A percentile compares a stretch with the other conserved stretches of the same genome.
These are phyloP conservation scores for Pharnaceum exiguum DNA, from an alignment of 148 eudicot genomes.

Conservation along the genomic window DNA sequence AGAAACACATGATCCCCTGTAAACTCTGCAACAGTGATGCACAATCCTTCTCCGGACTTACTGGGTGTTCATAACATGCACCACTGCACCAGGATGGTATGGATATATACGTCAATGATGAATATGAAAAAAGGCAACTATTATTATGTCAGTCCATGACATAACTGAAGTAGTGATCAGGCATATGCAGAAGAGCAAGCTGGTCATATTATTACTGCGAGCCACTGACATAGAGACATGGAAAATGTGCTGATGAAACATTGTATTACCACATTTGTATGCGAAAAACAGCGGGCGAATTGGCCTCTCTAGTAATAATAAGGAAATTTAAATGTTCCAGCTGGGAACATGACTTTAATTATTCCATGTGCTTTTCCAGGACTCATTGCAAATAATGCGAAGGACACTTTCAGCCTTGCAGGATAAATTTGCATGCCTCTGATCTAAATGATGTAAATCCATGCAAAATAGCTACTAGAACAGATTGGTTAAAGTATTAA, in stretches of 20 bases:
- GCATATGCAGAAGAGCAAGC: conserved; percentile 1
- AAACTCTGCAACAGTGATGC: conserved; percentile 2
- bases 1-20: conserved; percentile 9
- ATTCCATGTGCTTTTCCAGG: conserved; percentile 26
- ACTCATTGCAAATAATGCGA: conserved; percentile 13
- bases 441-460: conserved; percentile 4
- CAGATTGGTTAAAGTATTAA: too few species aligned
- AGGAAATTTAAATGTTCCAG: conserved; percentile 13
- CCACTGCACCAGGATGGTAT: conserved; percentile 4
- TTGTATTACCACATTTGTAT: conserved; percentile 6
- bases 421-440: conserved; percentile 12
- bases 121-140: background rate
- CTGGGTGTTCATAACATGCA: background rate
- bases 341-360: conserved; percentile 19
- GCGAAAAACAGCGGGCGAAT: conserved; percentile 11
- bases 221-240: conserved; percentile 17
- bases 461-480: conserved; percentile 13
- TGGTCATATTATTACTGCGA: conserved; percentile 11
- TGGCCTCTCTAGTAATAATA: conserved; percentile 7
- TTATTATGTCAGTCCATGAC: background rate
- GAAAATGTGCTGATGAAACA: conserved; percentile 17
- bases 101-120: background rate
- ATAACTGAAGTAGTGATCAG: background rate
- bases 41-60: conserved; percentile 9
- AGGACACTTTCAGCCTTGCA: conserved; percentile 4